Evolutionary conservation across 2,329 filamentous ascomycete species (phyloP), one percentile per base, ranked within the genome.

Genomic region (Sphaerulina vaccinii): DNA sequence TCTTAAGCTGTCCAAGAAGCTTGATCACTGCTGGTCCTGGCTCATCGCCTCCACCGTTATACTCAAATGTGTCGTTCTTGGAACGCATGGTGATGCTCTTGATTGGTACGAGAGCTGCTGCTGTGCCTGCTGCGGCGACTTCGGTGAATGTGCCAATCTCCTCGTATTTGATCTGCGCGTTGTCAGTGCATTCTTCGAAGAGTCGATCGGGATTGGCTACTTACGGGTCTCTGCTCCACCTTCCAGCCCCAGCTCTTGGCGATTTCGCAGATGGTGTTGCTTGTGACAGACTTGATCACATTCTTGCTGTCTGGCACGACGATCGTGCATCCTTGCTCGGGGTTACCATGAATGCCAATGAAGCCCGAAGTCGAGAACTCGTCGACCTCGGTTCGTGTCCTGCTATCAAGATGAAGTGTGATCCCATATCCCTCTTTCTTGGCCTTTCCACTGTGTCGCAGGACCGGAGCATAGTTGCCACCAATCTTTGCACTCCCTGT

Each of bases 321-420:
- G 2, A 97, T 75, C 6, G 87, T 92, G 44, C 58, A 60, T 9
- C 87, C 76, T 23, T 80, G 72, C 15, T 78, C 70, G 6, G 63
- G 60, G 2, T 78, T 77, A 3, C 78, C 81, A 37, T 83, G 75
- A 5, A 88, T 86, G 3, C 90, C 93, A 58, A 97, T 87, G 70
- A 99, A 97, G 1, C 90, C 92, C 57, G 86, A 91, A 0, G 93
- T 97, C 61, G 87, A 93, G 69, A 97, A 99, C 78, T 99, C 92
- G 66, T 99, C 92, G 56, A 99, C 82, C 69, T 95, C 90, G 54
- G 83, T 86, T 62, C 91, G 82, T 8, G 82, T 88, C 65, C 85
- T 84, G 69, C 88, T 93, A 73, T 97, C 93, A 49, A 97, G 76
- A 70, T 97, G 92, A 65, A 97, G 77, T 1, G 92, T 97, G 66